Evolutionary conservation across 2,329 filamentous ascomycete species (phyloP), one percentile per base, ranked within the genome.

Genomic region (Pyrenophora graminea): DNA sequence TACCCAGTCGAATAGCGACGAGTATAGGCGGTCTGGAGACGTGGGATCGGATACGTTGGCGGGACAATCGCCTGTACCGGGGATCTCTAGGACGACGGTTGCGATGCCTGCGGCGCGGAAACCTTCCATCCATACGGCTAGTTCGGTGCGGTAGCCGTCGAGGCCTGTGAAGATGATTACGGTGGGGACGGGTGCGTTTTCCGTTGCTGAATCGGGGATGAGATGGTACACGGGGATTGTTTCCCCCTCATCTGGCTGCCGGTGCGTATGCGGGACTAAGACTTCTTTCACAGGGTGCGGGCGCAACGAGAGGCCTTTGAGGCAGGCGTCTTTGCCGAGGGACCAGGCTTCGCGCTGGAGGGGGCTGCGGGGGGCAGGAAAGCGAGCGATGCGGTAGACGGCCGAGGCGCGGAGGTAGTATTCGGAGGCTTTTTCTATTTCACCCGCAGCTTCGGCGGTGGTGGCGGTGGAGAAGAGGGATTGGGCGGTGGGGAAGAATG

Each of bases 351-450:
- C 68, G 58, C 83, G 80, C 71, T 91, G 78, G 42, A 75, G 72
- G 6, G 69, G 69, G 18, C 74, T 76, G 18, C 78, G 68, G 17
- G 77, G 77, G 5, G 77, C 77, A 6, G 88, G 88, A 65, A 91
- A 91, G 13, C 88, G 81, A 0, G 86, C 80, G 59, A 91, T 90
- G 45, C 88, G 82, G 70, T 89, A 86, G n/a, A 91, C 79, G 21
- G 86, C 84, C 30, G 61, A 63, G 5, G 63, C 70, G 8, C 70
- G 73, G 56, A 89, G 78, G 70, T 86, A 89, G 15, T 87, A 77
- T 31, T 81, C 81, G 3, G 81, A 82, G 1, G 87, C 86, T 36
- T 78, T 77, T 33, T 78, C 76, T 4, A 66, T 68, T 49, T 86
- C 76, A 23, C 79, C 81, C 2, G 73, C 68, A 7, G 74, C 62